A percentile compares a stretch with the other conserved stretches of the same genome.
These are phyloP conservation scores for Coemansia sp. DNA, from an alignment of 192 early-diverging fungal genomes.

Conservation along the genomic window DNA sequence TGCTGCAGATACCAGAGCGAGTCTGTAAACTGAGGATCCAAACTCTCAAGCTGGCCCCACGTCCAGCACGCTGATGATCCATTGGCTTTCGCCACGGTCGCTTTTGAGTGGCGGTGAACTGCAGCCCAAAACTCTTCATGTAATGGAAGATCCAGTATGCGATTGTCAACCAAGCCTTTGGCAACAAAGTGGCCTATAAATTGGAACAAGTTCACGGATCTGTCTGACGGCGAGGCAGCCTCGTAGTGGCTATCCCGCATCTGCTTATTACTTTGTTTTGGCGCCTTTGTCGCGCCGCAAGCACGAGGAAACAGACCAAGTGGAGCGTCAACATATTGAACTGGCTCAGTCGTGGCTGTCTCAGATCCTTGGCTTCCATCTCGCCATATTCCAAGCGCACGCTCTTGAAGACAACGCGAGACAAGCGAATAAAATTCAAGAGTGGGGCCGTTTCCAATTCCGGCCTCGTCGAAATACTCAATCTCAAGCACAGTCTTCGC, in stretches of 20 bases:
- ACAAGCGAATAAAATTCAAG: slow-evolving; percentile 89
- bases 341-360: neutral
- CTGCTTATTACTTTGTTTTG: neutral
- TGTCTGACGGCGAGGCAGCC: slow-evolving; percentile 2
- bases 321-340: slow-evolving; percentile 51
- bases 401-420: slow-evolving; percentile 70
- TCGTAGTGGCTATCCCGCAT: slow-evolving; percentile 37
- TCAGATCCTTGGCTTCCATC: slow-evolving; percentile 47
- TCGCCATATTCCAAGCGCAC: slow-evolving; percentile 66
- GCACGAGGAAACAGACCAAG: slow-evolving; percentile 59
- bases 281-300: neutral
- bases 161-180: slow-evolving; percentile 81
- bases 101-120: slow-evolving; percentile 55
- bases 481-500: slow-evolving; percentile 76
- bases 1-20: slow-evolving; percentile 67
- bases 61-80: slow-evolving; percentile 10
- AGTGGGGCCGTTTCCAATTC: slow-evolving; percentile 87
- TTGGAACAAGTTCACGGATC: slow-evolving; percentile 60
- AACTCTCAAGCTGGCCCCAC: slow-evolving; percentile 48
- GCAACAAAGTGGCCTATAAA: slow-evolving; percentile 84
- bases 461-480: slow-evolving; percentile 93
- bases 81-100: neutral
- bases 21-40: slow-evolving; percentile 67
- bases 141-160: slow-evolving; percentile 84
- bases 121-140: slow-evolving; percentile 71